These are phyloP conservation scores for Fusarium incarnatum DNA, from an alignment of 2,329 filamentous ascomycete species.

Conservation along the genomic window DNA sequence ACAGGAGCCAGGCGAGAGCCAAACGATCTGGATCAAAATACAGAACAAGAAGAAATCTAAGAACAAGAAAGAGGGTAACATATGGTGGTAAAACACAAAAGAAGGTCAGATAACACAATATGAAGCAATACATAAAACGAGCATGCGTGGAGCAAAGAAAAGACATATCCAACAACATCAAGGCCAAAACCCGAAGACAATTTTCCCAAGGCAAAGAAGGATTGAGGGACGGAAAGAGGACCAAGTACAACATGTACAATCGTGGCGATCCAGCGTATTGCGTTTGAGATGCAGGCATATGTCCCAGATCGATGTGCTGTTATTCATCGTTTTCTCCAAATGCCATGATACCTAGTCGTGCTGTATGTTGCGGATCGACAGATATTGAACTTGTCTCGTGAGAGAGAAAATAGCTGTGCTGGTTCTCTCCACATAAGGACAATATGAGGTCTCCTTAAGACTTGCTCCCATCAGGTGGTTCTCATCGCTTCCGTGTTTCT, in stretches of 20 bases:
- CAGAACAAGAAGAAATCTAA: background rate
- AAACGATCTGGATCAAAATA: background rate
- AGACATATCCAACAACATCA: background rate
- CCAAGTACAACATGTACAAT: background rate
- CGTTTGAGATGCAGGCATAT: background rate
- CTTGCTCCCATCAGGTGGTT: background rate
- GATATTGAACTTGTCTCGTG: background rate
- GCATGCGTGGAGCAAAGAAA: background rate
- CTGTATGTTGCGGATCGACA: background rate
- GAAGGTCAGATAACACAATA: background rate
- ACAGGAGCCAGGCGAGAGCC: background rate
- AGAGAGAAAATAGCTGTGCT: background rate
- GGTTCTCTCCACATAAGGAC: background rate
- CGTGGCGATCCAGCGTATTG: background rate
- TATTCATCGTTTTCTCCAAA: slow-evolving; percentile 2
- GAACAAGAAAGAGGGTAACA: background rate
- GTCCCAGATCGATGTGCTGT: slow-evolving; percentile 6
- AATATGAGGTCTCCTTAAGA: no score
- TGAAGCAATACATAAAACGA: background rate
- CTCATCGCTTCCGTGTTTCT: background rate
- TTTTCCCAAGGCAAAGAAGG: no score
- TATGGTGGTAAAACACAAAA: background rate
- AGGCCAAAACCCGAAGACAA: background rate
- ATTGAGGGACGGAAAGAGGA: background rate
- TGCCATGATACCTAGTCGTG: background rate